phyloP scores from a whole-genome alignment of 352 stramenopile genomes.

The Elongisporangium undulatum region DNA sequence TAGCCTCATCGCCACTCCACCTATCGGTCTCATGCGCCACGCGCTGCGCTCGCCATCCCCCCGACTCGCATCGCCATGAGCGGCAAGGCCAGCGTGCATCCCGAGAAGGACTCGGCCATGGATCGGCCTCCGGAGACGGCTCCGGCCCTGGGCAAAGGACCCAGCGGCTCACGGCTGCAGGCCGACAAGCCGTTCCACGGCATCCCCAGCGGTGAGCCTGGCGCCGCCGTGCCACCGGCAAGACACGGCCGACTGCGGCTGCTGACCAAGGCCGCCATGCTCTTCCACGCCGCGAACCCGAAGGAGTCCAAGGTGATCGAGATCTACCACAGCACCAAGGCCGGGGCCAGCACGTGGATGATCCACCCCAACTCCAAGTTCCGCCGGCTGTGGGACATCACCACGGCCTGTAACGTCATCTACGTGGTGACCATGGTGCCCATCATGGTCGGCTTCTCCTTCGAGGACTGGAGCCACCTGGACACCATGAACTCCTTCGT shows the following conservation, averaged over 20 bases:
- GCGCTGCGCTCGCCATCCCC: not conserved
- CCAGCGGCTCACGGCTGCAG: not conserved
- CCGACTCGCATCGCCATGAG: not conserved
- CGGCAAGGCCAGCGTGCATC: not conserved
- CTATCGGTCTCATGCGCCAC: not conserved
- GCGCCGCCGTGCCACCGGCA: no score
- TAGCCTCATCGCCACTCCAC: not conserved
- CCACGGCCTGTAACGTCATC: constrained; percentile 67
- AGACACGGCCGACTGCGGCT: constrained; percentile 2
- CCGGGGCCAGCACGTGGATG: constrained; percentile 57
- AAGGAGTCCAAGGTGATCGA: constrained; percentile 47
- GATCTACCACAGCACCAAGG: constrained; percentile 72
- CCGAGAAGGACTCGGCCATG: not conserved
- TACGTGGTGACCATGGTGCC: constrained; percentile 75
- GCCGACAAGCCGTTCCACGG: not conserved
- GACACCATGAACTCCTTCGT: constrained; percentile 61
- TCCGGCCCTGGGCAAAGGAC: not conserved
- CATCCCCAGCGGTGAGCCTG: not conserved
- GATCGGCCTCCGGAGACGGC: not conserved
- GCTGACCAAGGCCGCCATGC: constrained; percentile 17
- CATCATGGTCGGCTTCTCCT: constrained; percentile 64
- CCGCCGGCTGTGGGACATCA: constrained; percentile 62
- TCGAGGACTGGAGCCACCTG: constrained; percentile 52
- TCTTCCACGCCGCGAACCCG: constrained; percentile 23
- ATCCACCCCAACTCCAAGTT: constrained; percentile 79